Base-by-base conservation (phyloP, 139 green algal genomes). In the Tetratostichococcus sp. region DNA sequence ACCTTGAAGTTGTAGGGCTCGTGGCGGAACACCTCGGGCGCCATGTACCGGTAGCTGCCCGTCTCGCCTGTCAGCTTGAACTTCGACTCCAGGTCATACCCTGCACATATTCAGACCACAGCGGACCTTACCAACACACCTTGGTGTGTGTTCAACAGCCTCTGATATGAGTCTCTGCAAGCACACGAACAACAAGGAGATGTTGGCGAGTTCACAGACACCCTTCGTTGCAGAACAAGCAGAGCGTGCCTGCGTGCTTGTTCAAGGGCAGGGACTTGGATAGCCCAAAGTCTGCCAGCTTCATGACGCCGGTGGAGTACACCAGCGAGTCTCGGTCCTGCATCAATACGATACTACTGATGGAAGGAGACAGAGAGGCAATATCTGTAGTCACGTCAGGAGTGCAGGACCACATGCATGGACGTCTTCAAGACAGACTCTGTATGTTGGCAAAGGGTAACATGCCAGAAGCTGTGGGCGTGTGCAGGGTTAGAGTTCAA, bases 261-360 rank as follows among this genome's bases (percentile, higher is more conserved):
- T 90, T 87, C 59, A 87, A 77, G 32, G 86, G 84, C 75, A 97
- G 84, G 32, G 92, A 95, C 81, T 97, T 97, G 59, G 79, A 90
- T 31, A 97, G 83, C 0, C 91, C 93, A 76, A 97, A 97, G 74
- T 97, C 92, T 11, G 92, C 92, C 33, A 97, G 89, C 84, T 95
- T 95, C 71, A 94, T 84, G 43, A 89, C 77, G 19, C 88, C 92
- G 0, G 85, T 86, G 69, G 91, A 82, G 79, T 91, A 89, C 72
- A 96, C 84, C 35, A 97, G 84, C 77, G 86, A 82, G 68, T 88
- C 82, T 19, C 83, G 79, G 73, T 88, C 78, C 30, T 80, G 69
- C 50, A 62, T 50, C 39, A 50, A 50, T n/a, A n/a, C n/a, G n/a
- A n/a, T n/a, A n/a, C n/a, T n/a, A n/a, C n/a, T n/a, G n/a, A n/a